Conservation (phyloP, 2,329 filamentous ascomycete genomes). For the Aspergillus ibericus region DNA sequence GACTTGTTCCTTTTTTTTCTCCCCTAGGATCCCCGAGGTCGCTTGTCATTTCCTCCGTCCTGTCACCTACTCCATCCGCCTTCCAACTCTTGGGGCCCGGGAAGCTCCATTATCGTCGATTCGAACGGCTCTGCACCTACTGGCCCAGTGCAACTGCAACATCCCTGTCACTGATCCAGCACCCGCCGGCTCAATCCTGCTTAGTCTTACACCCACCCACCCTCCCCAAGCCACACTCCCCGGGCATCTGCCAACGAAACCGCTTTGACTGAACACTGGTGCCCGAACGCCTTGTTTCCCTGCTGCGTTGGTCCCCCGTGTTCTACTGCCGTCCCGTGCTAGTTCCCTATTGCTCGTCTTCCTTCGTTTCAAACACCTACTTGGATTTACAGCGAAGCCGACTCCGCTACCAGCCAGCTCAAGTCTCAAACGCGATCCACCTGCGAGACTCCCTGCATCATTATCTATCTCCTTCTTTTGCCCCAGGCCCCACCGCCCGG, state of each 20-base stretch:
- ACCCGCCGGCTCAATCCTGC: slow-evolving; percentile 24
- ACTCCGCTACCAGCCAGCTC: slow-evolving; percentile 24
- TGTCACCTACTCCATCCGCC: slow-evolving; percentile 6
- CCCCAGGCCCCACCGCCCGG: slow-evolving; percentile 2
- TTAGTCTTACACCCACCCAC: slow-evolving; percentile 10
- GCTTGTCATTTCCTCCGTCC: slow-evolving; percentile 8
- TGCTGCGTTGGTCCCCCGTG: slow-evolving; percentile 26
- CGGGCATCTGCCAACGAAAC: slow-evolving; percentile 31
- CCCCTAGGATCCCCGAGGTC: slow-evolving; percentile 6
- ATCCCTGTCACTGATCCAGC: slow-evolving; percentile 37
- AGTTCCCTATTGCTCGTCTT: slow-evolving; percentile 3
- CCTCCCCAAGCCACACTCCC: slow-evolving; percentile 30
- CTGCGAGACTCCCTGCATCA: background rate
- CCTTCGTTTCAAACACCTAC: slow-evolving; percentile 14
- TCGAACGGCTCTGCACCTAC: slow-evolving; percentile 21
- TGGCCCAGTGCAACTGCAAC: slow-evolving; percentile 29
- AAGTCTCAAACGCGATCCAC: slow-evolving; percentile 1
- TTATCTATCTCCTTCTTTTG: background rate
- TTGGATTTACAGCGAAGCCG: background rate
- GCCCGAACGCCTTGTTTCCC: slow-evolving; percentile 38
- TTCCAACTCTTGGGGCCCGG: slow-evolving; percentile 13
- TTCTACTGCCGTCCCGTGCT: slow-evolving; percentile 11
- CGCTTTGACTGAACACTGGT: slow-evolving; percentile 32
- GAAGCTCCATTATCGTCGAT: slow-evolving; percentile 14
- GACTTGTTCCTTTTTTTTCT: slow-evolving; percentile 7